A percentile compares a stretch with the other conserved stretches of the same genome.
Conservation (phyloP, 2,329 filamentous ascomycete genomes). For the Fusarium solani-melongenae region DNA sequence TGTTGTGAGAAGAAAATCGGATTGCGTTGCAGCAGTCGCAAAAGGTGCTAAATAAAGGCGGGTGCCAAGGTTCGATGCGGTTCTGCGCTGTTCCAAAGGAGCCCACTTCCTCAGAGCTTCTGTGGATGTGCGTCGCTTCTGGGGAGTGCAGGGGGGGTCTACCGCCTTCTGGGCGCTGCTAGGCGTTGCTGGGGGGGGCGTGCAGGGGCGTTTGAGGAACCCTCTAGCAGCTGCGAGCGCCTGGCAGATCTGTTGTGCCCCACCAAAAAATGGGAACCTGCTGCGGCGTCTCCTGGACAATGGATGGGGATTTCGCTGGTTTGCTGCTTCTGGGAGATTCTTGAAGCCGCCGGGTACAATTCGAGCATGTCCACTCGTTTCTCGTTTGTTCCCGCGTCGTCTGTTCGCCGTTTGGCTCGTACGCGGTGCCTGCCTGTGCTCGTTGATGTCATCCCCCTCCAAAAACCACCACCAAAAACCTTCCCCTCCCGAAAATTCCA, state of each 20-base stretch:
- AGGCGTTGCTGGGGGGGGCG: constrained; percentile 26
- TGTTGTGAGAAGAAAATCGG: constrained; percentile 44
- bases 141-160: constrained; percentile 36
- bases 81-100: constrained; percentile 57
- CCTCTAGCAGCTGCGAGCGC: constrained; percentile 45
- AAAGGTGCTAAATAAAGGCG: constrained; percentile 53
- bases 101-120: constrained; percentile 50
- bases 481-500: constrained; percentile 46
- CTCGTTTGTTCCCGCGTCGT: constrained; percentile 26
- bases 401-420: constrained; percentile 13
- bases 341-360: constrained; percentile 6
- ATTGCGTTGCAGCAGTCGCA: constrained; percentile 30
- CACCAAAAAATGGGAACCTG: constrained; percentile 29
- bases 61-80: constrained; percentile 54
- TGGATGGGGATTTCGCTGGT: constrained; percentile 24
- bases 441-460: constrained; percentile 46
- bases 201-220: constrained; percentile 47
- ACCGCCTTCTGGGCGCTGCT: constrained; percentile 37
- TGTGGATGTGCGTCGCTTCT: constrained; percentile 34
- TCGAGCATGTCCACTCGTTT: background rate
- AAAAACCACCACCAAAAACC: constrained; percentile 26
- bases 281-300: constrained; percentile 22
- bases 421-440: constrained; percentile 4
- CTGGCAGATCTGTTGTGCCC: constrained; percentile 36
- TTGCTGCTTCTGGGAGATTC: constrained; percentile 20